These are phyloP conservation scores for Chlamydomonas sphaeroides DNA, from an alignment of 139 green algal genomes.

Conservation along the genomic window DNA sequence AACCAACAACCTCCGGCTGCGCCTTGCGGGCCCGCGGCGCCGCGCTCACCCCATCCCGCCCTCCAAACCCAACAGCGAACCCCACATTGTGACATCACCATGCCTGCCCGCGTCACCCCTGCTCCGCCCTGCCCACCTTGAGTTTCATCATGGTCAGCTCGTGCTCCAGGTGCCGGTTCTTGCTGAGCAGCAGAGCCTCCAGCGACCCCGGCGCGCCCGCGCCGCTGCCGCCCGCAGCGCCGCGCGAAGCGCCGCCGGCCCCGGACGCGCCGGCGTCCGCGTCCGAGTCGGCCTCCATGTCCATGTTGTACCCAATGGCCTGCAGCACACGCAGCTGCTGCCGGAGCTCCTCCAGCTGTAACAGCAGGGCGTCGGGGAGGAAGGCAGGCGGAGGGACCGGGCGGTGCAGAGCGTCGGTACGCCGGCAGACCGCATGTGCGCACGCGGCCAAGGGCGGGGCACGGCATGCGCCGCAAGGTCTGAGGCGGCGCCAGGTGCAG, in stretches of 20 bases:
- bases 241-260: background rate
- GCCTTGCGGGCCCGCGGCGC: too few relatives aligned
- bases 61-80: too few relatives aligned
- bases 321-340: slow-evolving; percentile 80
- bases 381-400: background rate
- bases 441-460: too few relatives aligned
- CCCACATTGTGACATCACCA: too few relatives aligned
- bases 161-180: slow-evolving; percentile 91
- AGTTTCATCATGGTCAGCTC: slow-evolving; percentile 84
- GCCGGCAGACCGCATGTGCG: too few relatives aligned
- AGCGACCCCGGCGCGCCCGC: slow-evolving; percentile 53
- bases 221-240: background rate
- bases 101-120: too few relatives aligned
- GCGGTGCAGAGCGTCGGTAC: background rate
- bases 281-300: slow-evolving; percentile 53
- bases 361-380: too few relatives aligned
- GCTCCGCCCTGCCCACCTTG: too few relatives aligned
- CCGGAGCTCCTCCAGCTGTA: slow-evolving; percentile 76
- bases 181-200: slow-evolving; percentile 84
- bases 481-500: too few relatives aligned
- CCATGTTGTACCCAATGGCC: slow-evolving; percentile 79
- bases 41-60: too few relatives aligned
- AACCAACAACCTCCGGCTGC: too few relatives aligned
- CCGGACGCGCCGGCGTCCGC: slow-evolving; percentile 1
- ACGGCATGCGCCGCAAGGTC: too few relatives aligned